Evolutionary conservation across 2,329 filamentous ascomycete species (phyloP).

Genomic region (Colletotrichum melonis): DNA sequence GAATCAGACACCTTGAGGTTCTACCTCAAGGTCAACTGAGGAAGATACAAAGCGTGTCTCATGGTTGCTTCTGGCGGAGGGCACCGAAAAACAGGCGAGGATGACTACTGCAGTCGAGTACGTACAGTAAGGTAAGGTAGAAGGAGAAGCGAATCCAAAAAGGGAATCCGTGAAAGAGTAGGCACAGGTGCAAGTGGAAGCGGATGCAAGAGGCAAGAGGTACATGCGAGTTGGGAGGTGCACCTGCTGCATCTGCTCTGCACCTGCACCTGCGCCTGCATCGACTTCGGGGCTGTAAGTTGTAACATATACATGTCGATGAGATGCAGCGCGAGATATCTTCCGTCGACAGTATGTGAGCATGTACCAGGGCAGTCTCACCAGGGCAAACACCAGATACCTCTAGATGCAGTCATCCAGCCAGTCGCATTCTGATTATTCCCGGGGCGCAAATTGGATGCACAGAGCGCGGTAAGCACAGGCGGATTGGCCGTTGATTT

Average conservation of each 20-base stretch:
- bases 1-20: neutral
- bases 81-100: neutral
- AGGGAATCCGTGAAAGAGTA: neutral
- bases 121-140: too few relatives aligned
- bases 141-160: neutral
- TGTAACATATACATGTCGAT: neutral
- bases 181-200: neutral
- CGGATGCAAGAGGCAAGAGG: neutral
- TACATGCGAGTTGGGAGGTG: neutral
- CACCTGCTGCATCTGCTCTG: neutral
- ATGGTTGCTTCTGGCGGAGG: neutral
- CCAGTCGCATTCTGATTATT: neutral
- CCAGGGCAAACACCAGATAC: neutral
- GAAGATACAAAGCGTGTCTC: constrained; percentile 5
- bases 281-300: neutral
- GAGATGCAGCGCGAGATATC: neutral
- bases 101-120: too few relatives aligned
- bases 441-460: neutral
- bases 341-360: neutral
- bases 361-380: too few relatives aligned
- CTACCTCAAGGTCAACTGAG: neutral
- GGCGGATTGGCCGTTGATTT: neutral
- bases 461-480: neutral
- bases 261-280: neutral
- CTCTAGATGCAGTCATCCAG: neutral